Conservation (phyloP, 257 asterid species). For the Lycium ferocissimum region DNA sequence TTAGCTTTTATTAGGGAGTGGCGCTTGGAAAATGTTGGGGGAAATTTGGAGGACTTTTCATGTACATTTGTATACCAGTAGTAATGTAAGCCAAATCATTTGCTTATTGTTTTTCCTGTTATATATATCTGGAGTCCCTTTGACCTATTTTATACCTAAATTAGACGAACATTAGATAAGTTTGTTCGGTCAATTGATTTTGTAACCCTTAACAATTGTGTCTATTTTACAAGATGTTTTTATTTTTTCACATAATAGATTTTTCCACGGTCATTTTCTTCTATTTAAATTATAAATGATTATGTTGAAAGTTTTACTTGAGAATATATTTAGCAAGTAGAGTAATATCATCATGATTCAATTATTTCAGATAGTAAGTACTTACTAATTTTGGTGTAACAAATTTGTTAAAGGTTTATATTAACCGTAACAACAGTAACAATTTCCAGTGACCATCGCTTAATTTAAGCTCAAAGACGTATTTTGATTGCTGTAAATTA, state of each 20-base stretch:
- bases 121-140: neutral
- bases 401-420: neutral
- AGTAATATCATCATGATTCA: neutral
- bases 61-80: conserved; percentile 25
- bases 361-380: neutral
- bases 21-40: neutral
- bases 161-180: neutral
- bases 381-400: neutral
- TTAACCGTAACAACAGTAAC: neutral
- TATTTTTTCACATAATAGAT: neutral
- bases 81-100: neutral
- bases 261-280: neutral
- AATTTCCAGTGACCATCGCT: too few species aligned
- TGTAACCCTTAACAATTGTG: neutral
- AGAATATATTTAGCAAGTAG: neutral
- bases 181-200: neutral
- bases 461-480: too few species aligned
- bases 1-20: neutral
- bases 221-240: neutral
- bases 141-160: neutral
- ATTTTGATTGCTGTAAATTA: too few species aligned
- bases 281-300: neutral
- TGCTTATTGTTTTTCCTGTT: neutral
- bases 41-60: neutral
- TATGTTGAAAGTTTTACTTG: neutral